Evolutionary conservation across 2,329 filamentous ascomycete species (phyloP), one percentile per base, ranked within the genome.

Genomic region (Paracamarosporium sp.): DNA sequence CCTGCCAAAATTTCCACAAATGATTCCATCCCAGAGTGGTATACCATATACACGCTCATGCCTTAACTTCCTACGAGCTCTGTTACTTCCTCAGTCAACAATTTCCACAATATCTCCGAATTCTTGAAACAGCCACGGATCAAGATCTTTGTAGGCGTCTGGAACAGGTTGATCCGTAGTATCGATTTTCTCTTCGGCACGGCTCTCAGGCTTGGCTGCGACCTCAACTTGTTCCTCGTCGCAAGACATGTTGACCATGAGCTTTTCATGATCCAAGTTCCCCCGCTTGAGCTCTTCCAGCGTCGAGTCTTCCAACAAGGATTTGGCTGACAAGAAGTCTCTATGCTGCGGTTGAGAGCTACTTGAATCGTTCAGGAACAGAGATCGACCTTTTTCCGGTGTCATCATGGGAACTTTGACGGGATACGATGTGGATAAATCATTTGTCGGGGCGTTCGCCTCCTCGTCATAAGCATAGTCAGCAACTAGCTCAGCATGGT

Each of bases 91-190:
- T 48, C 45, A 51, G 45, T 73, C 68, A 31, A 72, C 60, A 33
- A 80, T 66, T 54, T 79, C 76, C 22, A 79, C 69, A n/a, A 74
- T 70, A 50, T 75, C 71, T 11, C 77, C 78, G 50, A 77, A 78
- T 57, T 79, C 76, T 28, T 67, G 56, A 15, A 75, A 67, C 5
- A 80, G 57, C 76, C 77, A 80, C 1, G 70, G 67, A 41, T 78
- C 72, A 1, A 79, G 61, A 45, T 70, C 75, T 45, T 74, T 67
- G 55, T 67, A 74, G 13, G 52, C 65, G 1, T 72, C 66, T 0
- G 65, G 67, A 17, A 66, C 48, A 2, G 56, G 33, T 30, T 61
- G 45, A 4, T 59, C 5, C 24, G 59, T 13, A 27, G 22, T 20
- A 9, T 60, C 24, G 22, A 20, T 31, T 33, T 46, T 40, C 11